Evolutionary conservation across 108 stramenopile species (phyloP), one percentile per base, ranked within the genome.

Genomic region (Skeletonema costatum): DNA sequence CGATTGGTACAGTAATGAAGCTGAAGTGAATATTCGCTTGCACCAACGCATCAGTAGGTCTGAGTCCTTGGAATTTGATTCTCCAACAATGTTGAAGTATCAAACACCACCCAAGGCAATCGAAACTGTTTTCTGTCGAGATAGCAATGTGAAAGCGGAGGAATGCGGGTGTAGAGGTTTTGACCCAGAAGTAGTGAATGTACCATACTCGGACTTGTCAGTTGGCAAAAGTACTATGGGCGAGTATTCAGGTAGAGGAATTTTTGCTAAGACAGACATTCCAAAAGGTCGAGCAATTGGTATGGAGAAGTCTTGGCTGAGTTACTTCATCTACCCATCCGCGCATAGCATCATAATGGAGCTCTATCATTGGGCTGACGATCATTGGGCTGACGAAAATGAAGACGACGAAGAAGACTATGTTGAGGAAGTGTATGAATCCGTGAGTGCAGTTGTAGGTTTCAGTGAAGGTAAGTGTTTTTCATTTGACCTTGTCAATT

Each of bases 1-100:
- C 11, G 64, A 74, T 11, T 90, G 89, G 89, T 87, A 77, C 56
- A 72, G 41, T 0, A 70, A 77, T 39, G 66, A 71, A 32, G 83
- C 88, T 30, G 35, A 74, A 33, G n/a, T 87, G 0, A 60, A 80
- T 32, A 89, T 91, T 19, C 74, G 74, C 25, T 25, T 56, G 9
- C 53, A 56, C 17, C 21, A 56, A 25, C 53, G 53, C 53, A 56
- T 56, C 25, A 1, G 53, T n/a, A 56, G 53, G 25, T 9, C 53
- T 9, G 53, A 21, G 9, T 10, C 53, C 2, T 2, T 56, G 25
- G 9, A 29, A 25, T 56, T 56, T 56, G 53, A 56, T 56, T 21
- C 25, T 2, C 53, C 19, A 56, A 25, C 53, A 56, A 56, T 56
- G 53, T 2, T 56, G 21, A 56, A 56, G 2, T 56, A 56, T 1